phyloP scores from a whole-genome alignment of 208 protist species.

The Strigomonas galati region DNA sequence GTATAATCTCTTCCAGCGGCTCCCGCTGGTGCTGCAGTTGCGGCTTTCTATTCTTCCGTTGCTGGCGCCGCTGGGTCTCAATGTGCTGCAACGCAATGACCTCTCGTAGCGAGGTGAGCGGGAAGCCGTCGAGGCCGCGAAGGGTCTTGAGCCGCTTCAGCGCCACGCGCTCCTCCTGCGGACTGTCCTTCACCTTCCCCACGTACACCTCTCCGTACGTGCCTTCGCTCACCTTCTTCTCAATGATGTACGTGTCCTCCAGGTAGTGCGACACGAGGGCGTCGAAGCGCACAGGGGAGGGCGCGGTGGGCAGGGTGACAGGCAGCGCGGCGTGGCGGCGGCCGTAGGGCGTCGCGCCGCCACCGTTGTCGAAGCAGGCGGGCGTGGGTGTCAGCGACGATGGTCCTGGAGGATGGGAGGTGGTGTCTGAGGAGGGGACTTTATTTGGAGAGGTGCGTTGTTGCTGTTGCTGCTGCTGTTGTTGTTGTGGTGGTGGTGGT shows the following conservation, averaged over 20 bases:
- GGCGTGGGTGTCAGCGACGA: not conserved
- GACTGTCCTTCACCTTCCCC: slow-evolving; percentile 31
- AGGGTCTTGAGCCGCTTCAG: slow-evolving; percentile 87
- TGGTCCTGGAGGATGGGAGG: too few species aligned
- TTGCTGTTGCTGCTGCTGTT: too few species aligned
- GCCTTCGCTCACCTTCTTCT: slow-evolving; percentile 93
- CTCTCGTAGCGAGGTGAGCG: slow-evolving; percentile 83
- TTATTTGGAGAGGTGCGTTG: too few species aligned
- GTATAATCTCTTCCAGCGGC: slow-evolving; percentile 63
- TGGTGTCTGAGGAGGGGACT: too few species aligned
- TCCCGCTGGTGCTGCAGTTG: slow-evolving; percentile 14
- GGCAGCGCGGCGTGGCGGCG: slow-evolving; percentile 44
- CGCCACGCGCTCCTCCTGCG: slow-evolving; percentile 55
- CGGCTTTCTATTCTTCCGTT: slow-evolving; percentile 20
- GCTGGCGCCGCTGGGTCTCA: slow-evolving; percentile 40
- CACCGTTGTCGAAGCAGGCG: slow-evolving; percentile 37
- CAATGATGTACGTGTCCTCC: slow-evolving; percentile 59
- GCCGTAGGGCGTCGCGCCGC: slow-evolving; percentile 21
- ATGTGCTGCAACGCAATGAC: slow-evolving; percentile 82
- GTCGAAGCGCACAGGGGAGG: slow-evolving; percentile 41
- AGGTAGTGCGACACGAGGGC: slow-evolving; percentile 39
- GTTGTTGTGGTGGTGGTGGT: too few species aligned
- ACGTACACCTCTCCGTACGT: slow-evolving; percentile 96
- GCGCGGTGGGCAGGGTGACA: slow-evolving; percentile 54
- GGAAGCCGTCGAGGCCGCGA: slow-evolving; percentile 79